A percentile compares a stretch with the other conserved stretches of the same genome.
These are phyloP conservation scores for Solanum verrucosum DNA, from an alignment of 257 asterid genomes.

Conservation along the genomic window DNA sequence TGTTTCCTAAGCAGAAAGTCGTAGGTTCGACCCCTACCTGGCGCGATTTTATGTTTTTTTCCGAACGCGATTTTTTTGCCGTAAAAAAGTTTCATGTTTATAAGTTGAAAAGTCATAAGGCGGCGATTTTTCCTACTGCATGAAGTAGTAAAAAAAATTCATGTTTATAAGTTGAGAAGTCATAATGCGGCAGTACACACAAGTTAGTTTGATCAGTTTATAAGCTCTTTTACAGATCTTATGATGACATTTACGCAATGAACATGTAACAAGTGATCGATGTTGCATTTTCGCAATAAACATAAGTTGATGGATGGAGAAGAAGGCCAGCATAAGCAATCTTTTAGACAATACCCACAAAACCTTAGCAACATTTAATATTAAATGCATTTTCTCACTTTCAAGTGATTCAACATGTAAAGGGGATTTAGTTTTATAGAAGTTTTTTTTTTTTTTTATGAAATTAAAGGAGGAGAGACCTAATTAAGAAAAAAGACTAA, in stretches of 20 bases:
- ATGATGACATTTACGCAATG: constrained; percentile 52
- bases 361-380: not conserved
- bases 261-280: too few relatives aligned
- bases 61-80: not conserved
- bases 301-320: too few relatives aligned
- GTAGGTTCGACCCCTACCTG: constrained; percentile 98
- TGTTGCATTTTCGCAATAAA: too few relatives aligned
- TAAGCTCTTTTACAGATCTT: constrained; percentile 82
- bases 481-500: not conserved
- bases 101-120: too few relatives aligned
- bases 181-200: too few relatives aligned
- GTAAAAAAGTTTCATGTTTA: too few relatives aligned
- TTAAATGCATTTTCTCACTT: not conserved
- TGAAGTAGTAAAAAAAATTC: too few relatives aligned
- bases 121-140: too few relatives aligned
- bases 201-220: too few relatives aligned
- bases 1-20: constrained; percentile 98
- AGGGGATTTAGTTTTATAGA: not conserved
- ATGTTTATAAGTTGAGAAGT: too few relatives aligned
- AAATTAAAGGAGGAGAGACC: not conserved
- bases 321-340: constrained; percentile 4
- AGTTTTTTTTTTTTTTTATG: not conserved
- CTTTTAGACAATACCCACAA: not conserved
- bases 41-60: constrained; percentile 20
- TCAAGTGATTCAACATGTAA: not conserved